Conservation (phyloP, 2,329 filamentous ascomycete genomes). For the Trichoderma atrobrunneum region DNA sequence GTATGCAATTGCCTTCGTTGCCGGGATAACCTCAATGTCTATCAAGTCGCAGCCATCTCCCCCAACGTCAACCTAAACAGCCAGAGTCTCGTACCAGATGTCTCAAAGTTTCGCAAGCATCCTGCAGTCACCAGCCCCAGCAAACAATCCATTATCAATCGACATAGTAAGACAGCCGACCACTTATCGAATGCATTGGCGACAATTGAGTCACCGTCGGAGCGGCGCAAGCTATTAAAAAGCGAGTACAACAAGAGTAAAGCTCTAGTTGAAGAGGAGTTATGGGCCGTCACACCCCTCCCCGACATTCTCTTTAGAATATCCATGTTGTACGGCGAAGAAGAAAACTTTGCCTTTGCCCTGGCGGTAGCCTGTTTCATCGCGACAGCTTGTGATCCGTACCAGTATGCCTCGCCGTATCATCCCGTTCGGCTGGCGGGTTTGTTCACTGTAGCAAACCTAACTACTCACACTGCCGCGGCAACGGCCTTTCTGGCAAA, state of each 20-base stretch:
- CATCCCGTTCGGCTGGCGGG: conserved; percentile 50
- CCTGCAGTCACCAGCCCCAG: conserved; percentile 25
- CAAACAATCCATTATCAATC: conserved; percentile 23
- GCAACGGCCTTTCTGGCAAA: conserved; percentile 32
- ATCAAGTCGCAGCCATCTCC: conserved; percentile 44
- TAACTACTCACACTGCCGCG: conserved; percentile 50
- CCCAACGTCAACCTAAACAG: conserved; percentile 43
- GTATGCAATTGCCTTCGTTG: conserved; percentile 51
- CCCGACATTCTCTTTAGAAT: conserved; percentile 45
- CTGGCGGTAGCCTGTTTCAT: conserved; percentile 49
- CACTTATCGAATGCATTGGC: conserved; percentile 27
- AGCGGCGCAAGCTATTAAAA: conserved; percentile 25
- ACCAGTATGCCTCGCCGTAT: conserved; percentile 50
- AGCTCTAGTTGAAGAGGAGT: conserved; percentile 27
- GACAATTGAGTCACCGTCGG: conserved; percentile 27
- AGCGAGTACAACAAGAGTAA: conserved; percentile 27
- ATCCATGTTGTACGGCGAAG: conserved; percentile 44
- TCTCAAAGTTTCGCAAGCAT: conserved; percentile 31
- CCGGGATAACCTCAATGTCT: conserved; percentile 49
- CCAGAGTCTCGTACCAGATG: conserved; percentile 44
- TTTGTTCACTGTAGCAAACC: conserved; percentile 50
- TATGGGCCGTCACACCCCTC: conserved; percentile 52
- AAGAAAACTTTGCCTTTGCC: conserved; percentile 41
- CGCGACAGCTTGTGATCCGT: conserved; percentile 48
- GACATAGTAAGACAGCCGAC: conserved; percentile 29